A percentile compares a stretch with the other conserved stretches of the same genome.
Evolutionary conservation across 2,329 filamentous ascomycete species (phyloP).

Genomic region (Fusarium algeriense): DNA sequence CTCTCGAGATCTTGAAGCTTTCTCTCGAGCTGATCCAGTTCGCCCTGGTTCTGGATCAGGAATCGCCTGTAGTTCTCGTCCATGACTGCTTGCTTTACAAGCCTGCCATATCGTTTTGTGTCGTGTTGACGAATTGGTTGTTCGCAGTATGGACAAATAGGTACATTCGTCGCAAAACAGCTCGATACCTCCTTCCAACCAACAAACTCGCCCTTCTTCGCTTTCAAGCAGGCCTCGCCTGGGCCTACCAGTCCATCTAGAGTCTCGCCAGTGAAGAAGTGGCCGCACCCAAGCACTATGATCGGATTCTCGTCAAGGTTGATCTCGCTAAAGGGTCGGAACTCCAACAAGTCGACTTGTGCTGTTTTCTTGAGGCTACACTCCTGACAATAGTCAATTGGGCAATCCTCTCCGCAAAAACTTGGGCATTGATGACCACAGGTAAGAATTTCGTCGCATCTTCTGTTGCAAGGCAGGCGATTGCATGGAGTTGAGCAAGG

Average conservation of each 20-base stretch:
- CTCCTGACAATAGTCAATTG: slow-evolving; percentile 65
- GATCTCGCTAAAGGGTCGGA: slow-evolving; percentile 65
- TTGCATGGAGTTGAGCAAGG: slow-evolving; percentile 75
- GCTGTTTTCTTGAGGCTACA: slow-evolving; percentile 60
- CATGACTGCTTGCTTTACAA: slow-evolving; percentile 69
- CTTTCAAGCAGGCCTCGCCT: slow-evolving; percentile 59
- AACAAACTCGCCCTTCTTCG: slow-evolving; percentile 49
- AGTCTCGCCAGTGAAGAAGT: slow-evolving; percentile 69
- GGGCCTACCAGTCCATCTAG: slow-evolving; percentile 72
- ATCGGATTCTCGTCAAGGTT: slow-evolving; percentile 69
- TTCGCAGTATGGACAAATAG: slow-evolving; percentile 68
- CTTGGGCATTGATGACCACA: slow-evolving; percentile 74
- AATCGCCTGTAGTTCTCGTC: slow-evolving; percentile 74
- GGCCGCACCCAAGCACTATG: slow-evolving; percentile 71
- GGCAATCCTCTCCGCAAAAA: slow-evolving; percentile 74
- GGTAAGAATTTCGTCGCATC: slow-evolving; percentile 61
- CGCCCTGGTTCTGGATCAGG: slow-evolving; percentile 47
- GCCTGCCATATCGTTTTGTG: slow-evolving; percentile 66
- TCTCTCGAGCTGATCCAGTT: too few relatives aligned
- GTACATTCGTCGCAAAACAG: slow-evolving; percentile 57
- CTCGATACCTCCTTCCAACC: slow-evolving; percentile 56
- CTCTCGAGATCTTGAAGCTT: too few relatives aligned
- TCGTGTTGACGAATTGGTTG: slow-evolving; percentile 67
- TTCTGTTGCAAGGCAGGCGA: slow-evolving; percentile 70
- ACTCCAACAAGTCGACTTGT: slow-evolving; percentile 67